A percentile compares a stretch with the other conserved stretches of the same genome.
phyloP scores from a whole-genome alignment of 768 basidiomycete genomes.

The Rhodotorula paludigena region DNA sequence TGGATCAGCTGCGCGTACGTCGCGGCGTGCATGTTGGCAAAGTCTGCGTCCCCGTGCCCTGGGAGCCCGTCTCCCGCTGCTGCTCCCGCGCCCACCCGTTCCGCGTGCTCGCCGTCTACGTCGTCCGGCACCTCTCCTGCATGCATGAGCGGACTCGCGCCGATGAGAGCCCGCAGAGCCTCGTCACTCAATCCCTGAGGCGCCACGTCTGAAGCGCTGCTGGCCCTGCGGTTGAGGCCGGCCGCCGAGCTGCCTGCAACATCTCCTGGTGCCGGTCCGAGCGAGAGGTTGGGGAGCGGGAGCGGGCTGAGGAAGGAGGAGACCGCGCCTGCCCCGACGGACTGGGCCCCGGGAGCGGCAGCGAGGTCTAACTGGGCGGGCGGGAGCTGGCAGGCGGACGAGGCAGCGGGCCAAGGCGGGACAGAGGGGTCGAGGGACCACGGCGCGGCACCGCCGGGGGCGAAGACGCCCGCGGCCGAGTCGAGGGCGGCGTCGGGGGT shows the following conservation, averaged over 20 bases:
- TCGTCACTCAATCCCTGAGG: too few species aligned
- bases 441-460: not conserved
- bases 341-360: too few species aligned
- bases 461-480: not conserved
- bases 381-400: too few species aligned
- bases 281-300: not conserved
- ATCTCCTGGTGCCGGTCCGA: not conserved
- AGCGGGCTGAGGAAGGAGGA: slow-evolving; percentile 1
- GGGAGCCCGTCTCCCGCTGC: not conserved
- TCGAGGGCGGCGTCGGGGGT: not conserved
- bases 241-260: too few species aligned
- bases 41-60: not conserved
- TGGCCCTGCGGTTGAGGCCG: too few species aligned
- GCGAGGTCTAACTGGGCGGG: not conserved
- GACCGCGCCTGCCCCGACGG: too few species aligned
- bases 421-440: not conserved
- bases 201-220: not conserved
- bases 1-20: slow-evolving; percentile 6
- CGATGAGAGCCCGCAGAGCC: not conserved
- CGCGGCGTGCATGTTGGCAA: not conserved
- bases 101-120: not conserved
- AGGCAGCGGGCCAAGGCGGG: not conserved
- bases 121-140: not conserved
- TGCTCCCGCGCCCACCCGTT: too few species aligned
- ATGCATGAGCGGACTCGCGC: not conserved